phyloP scores from a whole-genome alignment of 306 rosid genomes.

The Glycine soja region DNA sequence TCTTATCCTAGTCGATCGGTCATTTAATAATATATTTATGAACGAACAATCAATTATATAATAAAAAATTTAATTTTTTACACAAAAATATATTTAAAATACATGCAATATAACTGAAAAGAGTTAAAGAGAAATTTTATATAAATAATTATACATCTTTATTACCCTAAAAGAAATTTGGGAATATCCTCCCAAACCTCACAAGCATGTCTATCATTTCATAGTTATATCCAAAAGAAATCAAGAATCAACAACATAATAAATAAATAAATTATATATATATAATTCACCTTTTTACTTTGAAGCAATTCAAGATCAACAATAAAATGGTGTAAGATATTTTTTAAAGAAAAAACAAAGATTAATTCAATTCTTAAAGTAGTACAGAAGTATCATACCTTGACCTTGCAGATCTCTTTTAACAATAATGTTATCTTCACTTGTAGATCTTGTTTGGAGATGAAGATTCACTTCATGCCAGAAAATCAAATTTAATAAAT shows the following conservation, averaged over 20 bases:
- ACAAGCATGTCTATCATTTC: not conserved
- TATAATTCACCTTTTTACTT: not conserved
- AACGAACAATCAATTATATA: too few relatives aligned
- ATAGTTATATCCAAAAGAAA: not conserved
- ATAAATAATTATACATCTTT: too few relatives aligned
- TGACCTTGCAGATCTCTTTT: not conserved
- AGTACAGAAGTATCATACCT: constrained; percentile 10
- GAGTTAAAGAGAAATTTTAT: too few relatives aligned
- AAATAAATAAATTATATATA: not conserved
- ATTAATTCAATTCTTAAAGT: not conserved
- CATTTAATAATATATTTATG: too few relatives aligned
- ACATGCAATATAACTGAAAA: too few relatives aligned
- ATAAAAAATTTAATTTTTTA: too few relatives aligned
- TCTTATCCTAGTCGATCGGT: too few relatives aligned
- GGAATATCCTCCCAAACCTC: not conserved
- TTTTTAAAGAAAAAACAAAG: not conserved
- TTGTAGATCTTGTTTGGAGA: not conserved
- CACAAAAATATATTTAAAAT: too few relatives aligned
- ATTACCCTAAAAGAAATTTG: not conserved
- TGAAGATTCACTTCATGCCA: not conserved
- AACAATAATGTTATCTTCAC: not conserved
- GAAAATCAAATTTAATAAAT: not conserved
- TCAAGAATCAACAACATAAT: not conserved
- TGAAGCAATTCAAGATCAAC: not conserved
- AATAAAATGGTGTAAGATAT: not conserved